phyloP scores from a whole-genome alignment of 768 basidiomycete genomes.

The Hemileccinum rubropunctum region DNA sequence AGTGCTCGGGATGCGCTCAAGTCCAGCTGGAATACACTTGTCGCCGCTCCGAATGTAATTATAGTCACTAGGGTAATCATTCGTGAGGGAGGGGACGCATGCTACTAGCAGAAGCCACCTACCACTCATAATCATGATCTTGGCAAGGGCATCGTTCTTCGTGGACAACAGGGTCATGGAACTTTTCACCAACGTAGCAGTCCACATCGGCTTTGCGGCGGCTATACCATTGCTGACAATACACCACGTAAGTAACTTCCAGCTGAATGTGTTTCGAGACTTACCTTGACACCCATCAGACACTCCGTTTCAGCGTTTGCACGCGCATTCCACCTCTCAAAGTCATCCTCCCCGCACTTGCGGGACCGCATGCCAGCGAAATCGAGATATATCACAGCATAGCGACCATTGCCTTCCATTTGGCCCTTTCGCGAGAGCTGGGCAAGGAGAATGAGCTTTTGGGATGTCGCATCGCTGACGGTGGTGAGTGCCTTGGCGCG shows the following conservation, averaged over 20 bases:
- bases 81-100: background rate
- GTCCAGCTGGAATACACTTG: constrained; percentile 81
- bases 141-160: constrained; percentile 83
- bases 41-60: constrained; percentile 76
- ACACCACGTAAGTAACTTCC: background rate
- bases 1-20: constrained; percentile 80
- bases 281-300: constrained; percentile 91
- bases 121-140: constrained; percentile 95
- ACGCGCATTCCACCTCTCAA: constrained; percentile 88
- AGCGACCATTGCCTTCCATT: constrained; percentile 49
- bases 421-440: constrained; percentile 64
- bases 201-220: constrained; percentile 79
- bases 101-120: constrained; percentile 24
- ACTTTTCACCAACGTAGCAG: constrained; percentile 92
- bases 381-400: constrained; percentile 78
- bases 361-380: constrained; percentile 66
- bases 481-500: constrained; percentile 80
- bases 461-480: constrained; percentile 92
- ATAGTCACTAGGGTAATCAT: constrained; percentile 62
- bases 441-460: constrained; percentile 90
- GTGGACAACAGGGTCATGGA: constrained; percentile 77
- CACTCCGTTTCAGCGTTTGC: constrained; percentile 63
- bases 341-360: constrained; percentile 70
- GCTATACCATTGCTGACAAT: constrained; percentile 83
- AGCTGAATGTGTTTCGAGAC: constrained; percentile 9